A percentile compares a stretch with the other conserved stretches of the same genome.
Conservation (phyloP, 441 rosid genomes). For the Hypseocharis bilobata region DNA sequence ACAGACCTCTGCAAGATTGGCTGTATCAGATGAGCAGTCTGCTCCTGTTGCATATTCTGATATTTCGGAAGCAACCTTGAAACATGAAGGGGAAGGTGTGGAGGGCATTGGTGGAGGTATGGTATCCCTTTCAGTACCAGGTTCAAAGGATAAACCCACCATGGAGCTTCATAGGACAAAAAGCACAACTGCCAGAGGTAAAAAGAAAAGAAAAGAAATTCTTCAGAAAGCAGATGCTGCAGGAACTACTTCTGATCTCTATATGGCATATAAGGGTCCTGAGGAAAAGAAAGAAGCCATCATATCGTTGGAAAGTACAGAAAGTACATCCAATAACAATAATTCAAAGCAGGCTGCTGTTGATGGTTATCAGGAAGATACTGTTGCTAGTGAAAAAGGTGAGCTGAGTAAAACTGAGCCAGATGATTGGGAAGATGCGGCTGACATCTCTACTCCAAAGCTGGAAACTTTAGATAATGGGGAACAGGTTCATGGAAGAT, state of each 20-base stretch:
- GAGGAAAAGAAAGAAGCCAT: slow-evolving; percentile 60
- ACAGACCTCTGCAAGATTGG: slow-evolving; percentile 18
- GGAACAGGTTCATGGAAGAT: slow-evolving; percentile 27
- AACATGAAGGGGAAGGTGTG: slow-evolving; percentile 27
- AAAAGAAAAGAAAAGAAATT: slow-evolving; percentile 55
- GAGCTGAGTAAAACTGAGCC: slow-evolving; percentile 53
- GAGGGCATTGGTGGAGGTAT: slow-evolving; percentile 29
- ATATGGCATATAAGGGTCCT: slow-evolving; percentile 80
- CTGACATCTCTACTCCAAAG: slow-evolving; percentile 74
- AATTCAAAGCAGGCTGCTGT: slow-evolving; percentile 33
- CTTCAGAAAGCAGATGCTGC: slow-evolving; percentile 91
- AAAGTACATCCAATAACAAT: slow-evolving; percentile 23
- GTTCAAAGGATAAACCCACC: slow-evolving; percentile 45
- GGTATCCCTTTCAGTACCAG: slow-evolving; percentile 24
- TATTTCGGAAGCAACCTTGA: slow-evolving; percentile 27
- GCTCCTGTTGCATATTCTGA: slow-evolving; percentile 24
- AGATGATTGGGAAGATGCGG: slow-evolving; percentile 98
- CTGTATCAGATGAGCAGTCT: slow-evolving; percentile 28
- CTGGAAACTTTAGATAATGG: slow-evolving; percentile 39
- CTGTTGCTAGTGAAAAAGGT: slow-evolving; percentile 29
- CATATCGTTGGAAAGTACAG: slow-evolving; percentile 27
- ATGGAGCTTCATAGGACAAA: slow-evolving; percentile 38
- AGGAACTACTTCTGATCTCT: slow-evolving; percentile 74
- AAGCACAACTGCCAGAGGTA: slow-evolving; percentile 34
- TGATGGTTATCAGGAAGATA: slow-evolving; percentile 28